A percentile compares a stretch with the other conserved stretches of the same genome.
Evolutionary conservation across 2,329 filamentous ascomycete species (phyloP).

Genomic region (Pseudogymnoascus sp.): DNA sequence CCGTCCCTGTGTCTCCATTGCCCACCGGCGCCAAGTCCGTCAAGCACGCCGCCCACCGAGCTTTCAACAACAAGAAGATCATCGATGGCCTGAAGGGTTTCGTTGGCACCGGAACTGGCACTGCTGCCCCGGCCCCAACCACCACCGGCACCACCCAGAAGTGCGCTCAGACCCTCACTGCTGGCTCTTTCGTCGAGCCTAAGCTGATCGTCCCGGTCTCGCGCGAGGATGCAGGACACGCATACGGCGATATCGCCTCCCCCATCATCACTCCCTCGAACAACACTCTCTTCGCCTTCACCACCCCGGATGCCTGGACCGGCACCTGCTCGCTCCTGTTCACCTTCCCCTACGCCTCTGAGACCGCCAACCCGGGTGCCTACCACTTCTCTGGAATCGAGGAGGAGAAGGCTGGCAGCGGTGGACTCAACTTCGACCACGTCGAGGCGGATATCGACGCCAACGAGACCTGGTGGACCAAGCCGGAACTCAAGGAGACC

Average conservation of each 20-base stretch:
- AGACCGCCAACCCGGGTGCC: conserved; percentile 16
- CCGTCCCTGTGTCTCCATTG: conserved; percentile 1
- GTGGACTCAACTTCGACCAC: conserved; percentile 22
- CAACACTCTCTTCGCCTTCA: conserved; percentile 25
- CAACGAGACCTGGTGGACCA: conserved; percentile 15
- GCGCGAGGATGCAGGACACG: conserved; percentile 13
- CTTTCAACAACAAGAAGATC: conserved; percentile 1
- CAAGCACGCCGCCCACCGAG: neutral
- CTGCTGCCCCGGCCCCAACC: neutral
- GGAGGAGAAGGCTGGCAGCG: conserved; percentile 19
- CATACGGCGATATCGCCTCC: conserved; percentile 18
- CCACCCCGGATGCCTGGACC: conserved; percentile 20
- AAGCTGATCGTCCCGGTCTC: conserved; percentile 25
- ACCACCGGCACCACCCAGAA: conserved; percentile 2
- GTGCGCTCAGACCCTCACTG: conserved; percentile 21
- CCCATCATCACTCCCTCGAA: conserved; percentile 21
- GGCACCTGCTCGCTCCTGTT: conserved; percentile 24
- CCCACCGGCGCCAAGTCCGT: neutral
- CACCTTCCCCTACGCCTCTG: conserved; percentile 23
- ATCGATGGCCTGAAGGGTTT: neutral
- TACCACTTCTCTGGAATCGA: conserved; percentile 24
- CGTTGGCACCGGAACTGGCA: neutral
- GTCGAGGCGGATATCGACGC: conserved; percentile 17
- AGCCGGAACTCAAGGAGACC: conserved; percentile 16
- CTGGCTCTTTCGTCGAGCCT: conserved; percentile 20